phyloP scores from a whole-genome alignment of 2,329 filamentous ascomycete genomes.

The Phaeoacremonium minimum region DNA sequence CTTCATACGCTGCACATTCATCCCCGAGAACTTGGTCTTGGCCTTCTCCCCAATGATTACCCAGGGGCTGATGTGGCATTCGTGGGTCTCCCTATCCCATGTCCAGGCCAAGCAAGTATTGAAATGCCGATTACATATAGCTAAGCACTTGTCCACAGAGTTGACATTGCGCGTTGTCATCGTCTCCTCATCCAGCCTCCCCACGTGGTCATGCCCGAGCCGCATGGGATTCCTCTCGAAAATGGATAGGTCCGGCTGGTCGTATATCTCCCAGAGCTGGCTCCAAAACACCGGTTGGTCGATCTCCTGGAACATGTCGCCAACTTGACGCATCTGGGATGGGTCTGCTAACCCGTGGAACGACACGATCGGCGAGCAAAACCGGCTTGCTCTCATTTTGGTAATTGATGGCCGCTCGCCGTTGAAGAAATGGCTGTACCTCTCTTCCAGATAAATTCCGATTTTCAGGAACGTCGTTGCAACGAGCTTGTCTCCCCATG shows the following conservation, averaged over 20 bases:
- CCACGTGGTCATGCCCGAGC: constrained; percentile 43
- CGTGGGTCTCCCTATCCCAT: constrained; percentile 32
- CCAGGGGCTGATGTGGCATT: constrained; percentile 45
- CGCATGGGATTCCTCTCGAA: constrained; percentile 30
- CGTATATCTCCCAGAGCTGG: constrained; percentile 45
- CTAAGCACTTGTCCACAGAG: constrained; percentile 36
- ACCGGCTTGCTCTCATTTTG: constrained; percentile 41
- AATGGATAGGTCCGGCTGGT: constrained; percentile 29
- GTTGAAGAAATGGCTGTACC: constrained; percentile 50
- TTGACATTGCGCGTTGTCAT: constrained; percentile 29
- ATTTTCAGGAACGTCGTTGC: constrained; percentile 48
- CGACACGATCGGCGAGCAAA: constrained; percentile 50
- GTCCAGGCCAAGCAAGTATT: constrained; percentile 46
- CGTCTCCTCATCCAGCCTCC: constrained; percentile 38
- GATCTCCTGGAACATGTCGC: constrained; percentile 31
- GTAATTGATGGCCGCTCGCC: constrained; percentile 46
- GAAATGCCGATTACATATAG: constrained; percentile 32
- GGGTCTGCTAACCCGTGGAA: constrained; percentile 46
- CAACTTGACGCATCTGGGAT: constrained; percentile 39
- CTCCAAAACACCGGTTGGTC: constrained; percentile 41
- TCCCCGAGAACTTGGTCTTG: constrained; percentile 28
- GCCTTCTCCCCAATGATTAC: constrained; percentile 36
- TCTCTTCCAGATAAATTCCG: constrained; percentile 51
- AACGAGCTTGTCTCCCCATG: constrained; percentile 50
- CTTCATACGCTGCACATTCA: constrained; percentile 22